Base-by-base conservation (phyloP, 140 eudicot species). In the Erigeron philadelphicus region DNA sequence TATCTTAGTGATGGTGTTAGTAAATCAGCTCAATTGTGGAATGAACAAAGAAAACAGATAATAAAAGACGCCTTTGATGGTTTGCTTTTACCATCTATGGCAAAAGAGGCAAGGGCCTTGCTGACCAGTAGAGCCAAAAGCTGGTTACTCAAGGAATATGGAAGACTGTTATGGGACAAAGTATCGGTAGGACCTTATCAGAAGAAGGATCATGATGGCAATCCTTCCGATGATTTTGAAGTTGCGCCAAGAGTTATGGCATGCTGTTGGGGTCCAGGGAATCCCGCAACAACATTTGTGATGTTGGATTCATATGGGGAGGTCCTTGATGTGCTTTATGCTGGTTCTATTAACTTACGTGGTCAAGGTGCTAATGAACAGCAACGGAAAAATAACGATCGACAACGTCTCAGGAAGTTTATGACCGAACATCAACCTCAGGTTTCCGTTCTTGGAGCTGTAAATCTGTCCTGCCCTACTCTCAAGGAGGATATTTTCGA, bases 261-360 rank as follows among this genome's bases (percentile, higher is more conserved):
- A 47, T 94, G 99, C 81, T 94, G 99, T 75, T 89, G 99, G 99
- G 99, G 99, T 59, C 91, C 95, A 0, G 99, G 99, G 66, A 89
- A 82, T 55, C 99, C 99, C 3, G 80, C 97, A 23, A 94, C 97
- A 6, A 94, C 99, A 52, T 94, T 94, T 79, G 99, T 89, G 78
- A 94, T 94, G 97, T 73, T 94, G 91, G 97, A 94, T 83, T 85
- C 95, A 15, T 75, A 79, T 73, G 99, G 99, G 25, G 99, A 94
- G 67, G 83, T 94, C 8, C 45, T 89, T 57, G 99, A 94, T 81
- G 87, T 89, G 6, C 58, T 94, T 50, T 80, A 87, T 77, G 95
- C 95, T n/a, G 91, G 89, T 47, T 85, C 88, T 13, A 77, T 94
- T 49, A 87, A 82, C 70, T 67, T 80, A 45, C 88, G 87, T 54